Evolutionary conservation across 1,284 basidiomycete species (phyloP).

Genomic region (Cutaneotrichosporon sp.): DNA sequence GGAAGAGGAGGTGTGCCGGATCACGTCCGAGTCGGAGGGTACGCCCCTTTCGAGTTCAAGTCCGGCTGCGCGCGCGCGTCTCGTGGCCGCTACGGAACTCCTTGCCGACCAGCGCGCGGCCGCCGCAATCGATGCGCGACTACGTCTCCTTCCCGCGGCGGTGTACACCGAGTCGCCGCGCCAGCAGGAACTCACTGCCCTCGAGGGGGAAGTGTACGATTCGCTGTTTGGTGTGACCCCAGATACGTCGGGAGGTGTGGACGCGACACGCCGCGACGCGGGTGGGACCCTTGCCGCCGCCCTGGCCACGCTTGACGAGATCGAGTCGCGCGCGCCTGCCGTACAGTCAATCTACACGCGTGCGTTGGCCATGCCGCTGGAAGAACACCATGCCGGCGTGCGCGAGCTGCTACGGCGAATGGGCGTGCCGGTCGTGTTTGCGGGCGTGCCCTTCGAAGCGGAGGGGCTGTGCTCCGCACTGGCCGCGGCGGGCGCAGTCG

Average conservation of each 20-base stretch:
- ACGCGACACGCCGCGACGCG: not conserved
- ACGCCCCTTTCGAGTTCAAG: not conserved
- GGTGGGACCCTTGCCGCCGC: not conserved
- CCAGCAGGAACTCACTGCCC: constrained; percentile 31
- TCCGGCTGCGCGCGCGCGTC: too few species aligned
- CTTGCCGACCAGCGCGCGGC: not conserved
- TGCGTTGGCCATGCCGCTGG: constrained; percentile 31
- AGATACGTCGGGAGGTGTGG: too few species aligned
- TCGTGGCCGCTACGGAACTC: not conserved
- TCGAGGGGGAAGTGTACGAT: constrained; percentile 33
- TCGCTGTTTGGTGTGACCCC: constrained; percentile 5
- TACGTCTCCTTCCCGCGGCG: constrained; percentile 21
- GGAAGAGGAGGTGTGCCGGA: not conserved
- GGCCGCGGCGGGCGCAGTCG: constrained; percentile 64
- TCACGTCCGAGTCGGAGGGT: not conserved
- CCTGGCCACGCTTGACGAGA: constrained; percentile 12
- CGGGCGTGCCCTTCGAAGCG: constrained; percentile 65
- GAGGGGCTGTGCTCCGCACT: constrained; percentile 74
- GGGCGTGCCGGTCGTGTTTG: constrained; percentile 68
- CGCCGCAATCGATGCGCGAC: constrained; percentile 24
- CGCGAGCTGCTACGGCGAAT: constrained; percentile 58
- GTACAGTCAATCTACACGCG: constrained; percentile 28
- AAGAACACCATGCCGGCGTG: constrained; percentile 34
- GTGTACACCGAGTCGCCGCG: constrained; percentile 32
- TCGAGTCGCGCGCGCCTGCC: constrained; percentile 15